Evolutionary conservation across 805 yeast genomes (phyloP), one percentile per base, ranked within the genome.

Genomic region (Yarrowia porcina): DNA sequence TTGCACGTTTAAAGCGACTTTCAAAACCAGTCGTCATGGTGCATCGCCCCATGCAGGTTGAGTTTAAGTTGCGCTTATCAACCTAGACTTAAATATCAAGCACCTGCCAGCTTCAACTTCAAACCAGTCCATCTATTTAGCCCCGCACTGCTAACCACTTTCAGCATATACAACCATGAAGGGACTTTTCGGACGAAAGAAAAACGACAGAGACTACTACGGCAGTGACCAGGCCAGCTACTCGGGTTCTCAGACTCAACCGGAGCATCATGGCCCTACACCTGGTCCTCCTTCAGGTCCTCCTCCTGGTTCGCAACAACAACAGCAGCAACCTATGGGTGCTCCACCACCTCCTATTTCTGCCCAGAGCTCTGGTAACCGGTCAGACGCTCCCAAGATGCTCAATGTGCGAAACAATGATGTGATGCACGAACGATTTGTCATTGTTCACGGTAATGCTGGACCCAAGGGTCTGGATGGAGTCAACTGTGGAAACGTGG

Each of bases 361-460:
- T 20, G 50, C 49, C 1, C 61, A 56, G 44, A 32, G 33, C 28
- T 52, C 59, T 5, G 59, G 59, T 10, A 36, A 44, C 28, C 38
- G 49, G 8, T 15, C 49, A 1, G 61, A 56, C 12, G 52, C 61
- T 3, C 70, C 70, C 18, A 44, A 64, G 18, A 71, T 74, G 67
- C 45, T 64, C 36, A 74, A 74, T 61, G 64, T 74, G 21, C 65
- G 69, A 67, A 67, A 71, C 20, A 64, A 64, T 28, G 66, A 65
- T 17, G 57, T 63, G 13, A 70, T 70, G 27, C 66, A 69, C 44
- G 69, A 70, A 60, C 68, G 79, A 6, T 64, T 76, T 33, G 66
- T 74, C 10, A 65, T 76, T 42, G 68, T 76, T 20, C 78, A 76
- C 56, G 79, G 79, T 23, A 59, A 66, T 8, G 75, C 72, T 9